Evolutionary conservation across 805 yeast genomes (phyloP).

Genomic region (Saturnispora sanitii): DNA sequence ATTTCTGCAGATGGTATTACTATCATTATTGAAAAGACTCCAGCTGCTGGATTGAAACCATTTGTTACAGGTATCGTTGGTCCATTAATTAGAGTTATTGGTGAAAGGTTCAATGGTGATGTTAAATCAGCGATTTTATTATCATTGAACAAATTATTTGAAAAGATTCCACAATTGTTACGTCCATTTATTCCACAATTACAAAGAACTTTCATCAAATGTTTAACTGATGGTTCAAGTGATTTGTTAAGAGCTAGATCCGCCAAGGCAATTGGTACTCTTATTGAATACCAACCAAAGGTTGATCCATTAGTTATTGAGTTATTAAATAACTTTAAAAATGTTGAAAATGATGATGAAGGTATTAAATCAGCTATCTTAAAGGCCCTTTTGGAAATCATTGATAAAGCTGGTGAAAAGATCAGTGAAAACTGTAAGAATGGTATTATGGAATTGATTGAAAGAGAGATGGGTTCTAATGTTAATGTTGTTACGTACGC

Average conservation of each 20-base stretch:
- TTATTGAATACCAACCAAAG: slow-evolving; percentile 83
- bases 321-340: slow-evolving; percentile 64
- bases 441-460: slow-evolving; percentile 61
- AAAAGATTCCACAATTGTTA: slow-evolving; percentile 79
- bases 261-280: slow-evolving; percentile 79
- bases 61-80: slow-evolving; percentile 92
- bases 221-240: slow-evolving; percentile 68
- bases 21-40: slow-evolving; percentile 75
- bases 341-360: slow-evolving; percentile 35
- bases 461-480: slow-evolving; percentile 44
- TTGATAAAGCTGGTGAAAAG: slow-evolving; percentile 65
- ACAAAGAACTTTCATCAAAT: slow-evolving; percentile 92
- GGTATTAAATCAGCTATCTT: slow-evolving; percentile 82
- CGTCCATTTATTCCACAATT: slow-evolving; percentile 96
- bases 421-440: slow-evolving; percentile 66
- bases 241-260: slow-evolving; percentile 74
- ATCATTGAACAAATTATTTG: slow-evolving; percentile 70
- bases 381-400: slow-evolving; percentile 75
- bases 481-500: slow-evolving; percentile 72
- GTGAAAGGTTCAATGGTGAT: slow-evolving; percentile 86
- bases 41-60: slow-evolving; percentile 71
- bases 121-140: slow-evolving; percentile 88
- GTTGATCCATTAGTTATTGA: slow-evolving; percentile 89
- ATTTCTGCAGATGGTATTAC: slow-evolving; percentile 83
- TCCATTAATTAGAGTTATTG: slow-evolving; percentile 94